Evolutionary conservation across 129 eudicot species (phyloP).

Genomic region (Chrysanthemum lavandulifolium): DNA sequence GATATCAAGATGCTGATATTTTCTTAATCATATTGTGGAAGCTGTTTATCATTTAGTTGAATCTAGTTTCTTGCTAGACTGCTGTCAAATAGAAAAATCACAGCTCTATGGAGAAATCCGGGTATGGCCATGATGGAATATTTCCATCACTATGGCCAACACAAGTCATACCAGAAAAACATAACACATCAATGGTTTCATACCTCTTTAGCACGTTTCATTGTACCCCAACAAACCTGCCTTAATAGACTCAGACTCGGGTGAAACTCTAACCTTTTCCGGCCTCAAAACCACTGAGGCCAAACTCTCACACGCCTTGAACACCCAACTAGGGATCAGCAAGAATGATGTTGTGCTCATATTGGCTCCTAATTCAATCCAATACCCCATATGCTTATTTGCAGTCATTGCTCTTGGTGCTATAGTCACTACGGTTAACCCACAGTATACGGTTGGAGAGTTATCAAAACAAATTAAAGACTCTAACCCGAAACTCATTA

Average conservation of each 20-base stretch:
- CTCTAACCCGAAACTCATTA: conserved; percentile 56
- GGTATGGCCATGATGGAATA: conserved; percentile 79
- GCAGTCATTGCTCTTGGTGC: conserved; percentile 61
- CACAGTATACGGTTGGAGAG: conserved; percentile 64
- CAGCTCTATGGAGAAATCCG: conserved; percentile 72
- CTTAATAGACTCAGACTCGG: conserved; percentile 58
- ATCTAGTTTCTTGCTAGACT: too few relatives aligned
- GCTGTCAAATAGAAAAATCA: background rate
- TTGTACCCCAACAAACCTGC: conserved; percentile 65
- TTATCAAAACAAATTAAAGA: conserved; percentile 66
- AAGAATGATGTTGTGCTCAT: conserved; percentile 71
- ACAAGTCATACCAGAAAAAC: conserved; percentile 37
- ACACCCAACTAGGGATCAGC: conserved; percentile 46
- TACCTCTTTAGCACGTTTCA: conserved; percentile 67
- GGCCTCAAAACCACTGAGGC: conserved; percentile 53
- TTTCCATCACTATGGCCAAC: conserved; percentile 77
- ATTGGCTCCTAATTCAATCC: conserved; percentile 74
- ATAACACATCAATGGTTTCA: conserved; percentile 62
- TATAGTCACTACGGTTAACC: conserved; percentile 75
- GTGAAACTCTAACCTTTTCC: conserved; percentile 51
- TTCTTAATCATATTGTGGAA: background rate
- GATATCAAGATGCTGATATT: background rate
- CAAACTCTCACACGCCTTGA: conserved; percentile 46
- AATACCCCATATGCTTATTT: conserved; percentile 57
- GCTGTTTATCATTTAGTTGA: background rate